Conservation (phyloP, 768 basidiomycete genomes). For the Sporobolomyces roseus region DNA sequence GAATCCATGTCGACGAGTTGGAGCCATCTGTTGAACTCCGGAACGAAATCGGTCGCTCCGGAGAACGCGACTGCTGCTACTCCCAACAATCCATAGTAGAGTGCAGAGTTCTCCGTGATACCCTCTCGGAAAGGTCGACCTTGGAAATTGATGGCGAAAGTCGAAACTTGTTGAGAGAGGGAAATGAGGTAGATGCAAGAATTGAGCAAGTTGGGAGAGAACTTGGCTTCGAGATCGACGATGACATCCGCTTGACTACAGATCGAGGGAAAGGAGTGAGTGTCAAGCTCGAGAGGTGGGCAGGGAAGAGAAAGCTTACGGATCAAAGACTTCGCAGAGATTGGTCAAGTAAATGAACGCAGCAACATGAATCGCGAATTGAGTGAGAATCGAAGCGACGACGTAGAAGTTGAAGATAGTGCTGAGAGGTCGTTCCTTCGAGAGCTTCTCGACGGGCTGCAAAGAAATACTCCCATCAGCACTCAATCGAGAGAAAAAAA, state of each 20-base stretch:
- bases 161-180: constrained; percentile 95
- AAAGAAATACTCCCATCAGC: too few species aligned
- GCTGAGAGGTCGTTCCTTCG: constrained; percentile 82
- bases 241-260: constrained; percentile 58
- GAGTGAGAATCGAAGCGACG: constrained; percentile 79
- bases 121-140: constrained; percentile 98
- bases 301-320: constrained; percentile 49
- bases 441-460: constrained; percentile 98
- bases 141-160: constrained; percentile 96
- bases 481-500: background rate
- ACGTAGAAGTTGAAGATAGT: constrained; percentile 98
- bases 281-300: background rate
- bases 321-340: constrained; percentile 70
- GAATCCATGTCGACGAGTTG: constrained; percentile 88
- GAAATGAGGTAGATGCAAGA: constrained; percentile 94
- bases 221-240: constrained; percentile 93
- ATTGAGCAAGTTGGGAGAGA: constrained; percentile 89
- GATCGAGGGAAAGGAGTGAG: background rate
- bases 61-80: constrained; percentile 86
- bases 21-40: constrained; percentile 92
- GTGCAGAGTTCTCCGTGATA: constrained; percentile 88
- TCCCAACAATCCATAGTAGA: constrained; percentile 86
- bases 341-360: constrained; percentile 89
- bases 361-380: constrained; percentile 89
- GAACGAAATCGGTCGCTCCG: constrained; percentile 89